These are phyloP conservation scores for Bipolaris sorokiniana DNA, from an alignment of 2,329 filamentous ascomycete species.

Conservation along the genomic window DNA sequence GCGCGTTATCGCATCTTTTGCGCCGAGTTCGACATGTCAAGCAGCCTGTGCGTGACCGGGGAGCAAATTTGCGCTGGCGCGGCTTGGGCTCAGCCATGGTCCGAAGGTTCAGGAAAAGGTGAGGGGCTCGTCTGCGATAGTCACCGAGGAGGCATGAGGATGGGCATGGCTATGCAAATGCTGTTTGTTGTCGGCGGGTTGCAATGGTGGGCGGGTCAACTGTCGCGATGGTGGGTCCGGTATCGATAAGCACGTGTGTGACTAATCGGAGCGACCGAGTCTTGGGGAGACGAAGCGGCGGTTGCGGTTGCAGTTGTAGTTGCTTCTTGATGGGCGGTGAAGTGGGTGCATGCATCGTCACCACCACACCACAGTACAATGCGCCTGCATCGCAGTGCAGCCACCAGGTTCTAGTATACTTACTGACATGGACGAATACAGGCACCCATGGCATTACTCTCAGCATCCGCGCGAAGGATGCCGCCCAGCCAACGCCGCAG, in stretches of 20 bases:
- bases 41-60: conserved; percentile 46
- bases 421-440: background rate
- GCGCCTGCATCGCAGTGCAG: background rate
- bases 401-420: background rate
- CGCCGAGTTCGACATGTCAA: conserved; percentile 44
- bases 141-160: conserved; percentile 16
- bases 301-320: background rate
- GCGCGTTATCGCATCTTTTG: conserved; percentile 45
- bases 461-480: conserved; percentile 5
- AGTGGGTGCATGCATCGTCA: background rate
- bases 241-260: conserved; percentile 13
- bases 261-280: conserved; percentile 9
- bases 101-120: conserved; percentile 10
- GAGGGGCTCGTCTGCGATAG: conserved; percentile 14
- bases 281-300: background rate
- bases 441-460: background rate
- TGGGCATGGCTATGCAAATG: conserved; percentile 16
- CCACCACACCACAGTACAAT: background rate
- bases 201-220: conserved; percentile 15
- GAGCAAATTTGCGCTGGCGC: conserved; percentile 47
- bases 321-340: too few species aligned
- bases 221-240: conserved; percentile 3
- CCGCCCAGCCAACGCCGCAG: background rate
- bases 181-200: conserved; percentile 7
- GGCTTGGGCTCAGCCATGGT: conserved; percentile 43